These are phyloP conservation scores for Metarhizium robertsii DNA, from an alignment of 2,329 filamentous ascomycete genomes.

Conservation along the genomic window DNA sequence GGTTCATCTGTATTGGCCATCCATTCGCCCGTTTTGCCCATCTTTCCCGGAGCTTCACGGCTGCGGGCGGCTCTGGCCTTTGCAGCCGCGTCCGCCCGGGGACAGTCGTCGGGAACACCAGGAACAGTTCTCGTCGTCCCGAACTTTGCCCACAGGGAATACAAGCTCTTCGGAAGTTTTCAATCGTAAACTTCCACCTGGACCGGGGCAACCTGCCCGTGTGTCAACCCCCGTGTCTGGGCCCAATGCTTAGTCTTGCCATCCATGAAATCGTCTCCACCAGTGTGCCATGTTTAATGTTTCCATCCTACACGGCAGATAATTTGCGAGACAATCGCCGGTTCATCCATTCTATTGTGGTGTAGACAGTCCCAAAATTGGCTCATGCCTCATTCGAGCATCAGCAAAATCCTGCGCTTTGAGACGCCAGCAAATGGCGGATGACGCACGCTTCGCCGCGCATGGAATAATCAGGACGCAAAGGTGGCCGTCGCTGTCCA, in stretches of 20 bases:
- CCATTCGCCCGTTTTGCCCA: background rate
- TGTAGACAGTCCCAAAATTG: background rate
- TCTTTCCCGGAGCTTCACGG: slow-evolving; percentile 8
- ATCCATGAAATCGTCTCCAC: background rate
- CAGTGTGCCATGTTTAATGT: background rate
- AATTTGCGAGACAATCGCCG: background rate
- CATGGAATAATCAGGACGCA: slow-evolving; percentile 22
- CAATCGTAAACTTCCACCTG: background rate
- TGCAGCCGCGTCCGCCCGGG: slow-evolving; percentile 5
- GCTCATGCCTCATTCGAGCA: background rate
- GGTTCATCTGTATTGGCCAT: background rate
- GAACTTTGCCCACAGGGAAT: slow-evolving; percentile 2
- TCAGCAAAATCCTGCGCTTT: background rate
- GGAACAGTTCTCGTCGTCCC: slow-evolving; percentile 2
- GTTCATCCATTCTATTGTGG: background rate
- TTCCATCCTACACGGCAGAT: background rate
- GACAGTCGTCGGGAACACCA: slow-evolving; percentile 4
- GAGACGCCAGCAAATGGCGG: background rate
- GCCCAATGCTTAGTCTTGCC: background rate
- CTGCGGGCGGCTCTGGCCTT: background rate
- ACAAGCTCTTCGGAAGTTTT: background rate
- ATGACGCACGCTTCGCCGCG: background rate
- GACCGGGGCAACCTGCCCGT: background rate
- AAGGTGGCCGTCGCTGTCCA: slow-evolving; percentile 47
- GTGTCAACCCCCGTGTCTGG: background rate